Base-by-base conservation (phyloP, 805 yeast genomes). In the Ogataea corticis region DNA sequence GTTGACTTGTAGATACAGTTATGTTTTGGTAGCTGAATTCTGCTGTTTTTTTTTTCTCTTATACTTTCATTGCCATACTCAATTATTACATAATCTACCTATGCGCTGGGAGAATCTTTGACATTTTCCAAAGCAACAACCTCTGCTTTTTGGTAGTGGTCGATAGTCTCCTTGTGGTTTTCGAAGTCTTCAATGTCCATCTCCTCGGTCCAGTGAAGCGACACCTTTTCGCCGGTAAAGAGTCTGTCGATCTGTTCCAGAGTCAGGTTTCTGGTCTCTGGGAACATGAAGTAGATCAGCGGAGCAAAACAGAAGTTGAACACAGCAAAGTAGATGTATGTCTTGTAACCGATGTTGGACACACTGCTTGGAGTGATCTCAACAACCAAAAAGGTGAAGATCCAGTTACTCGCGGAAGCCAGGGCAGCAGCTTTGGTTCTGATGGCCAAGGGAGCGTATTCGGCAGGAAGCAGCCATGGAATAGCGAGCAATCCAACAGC, bases 371-470 rank as follows among this genome's bases (percentile, higher is more conserved):
- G 80, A 32, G 89, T 84, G 44, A 83, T 80, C 66, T 77, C 82
- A 7, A 85, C 86, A 61, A 83, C 82, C 18, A 75, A 75, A 61
- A 83, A 83, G 63, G 85, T 85, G 67, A 79, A 82, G 33, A 82
- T 60, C 92, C 92, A 85, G 68, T 85, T 85, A 36, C 88, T 77
- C 18, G 87, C 84, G 3, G 82, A 79, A 11, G 85, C 76, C 43
- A 84, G 59, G 11, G 87, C 77, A 49, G 83, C 76, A 33, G 85
- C 85, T 59, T 79, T 82, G 46, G 85, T 84, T 57, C 90, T 78
- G 46, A 82, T 76, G 61, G 83, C 77, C 45, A 85, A 76, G 48
- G 90, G 86, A 69, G 76, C 85, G 38, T 73, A 68, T 53, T 78
- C 83, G 33, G 79, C 55, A 72, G 58, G 69, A 59, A 54, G 74